Conservation (phyloP, 148 eudicot genomes). For the Vaccinium corymbosum region DNA sequence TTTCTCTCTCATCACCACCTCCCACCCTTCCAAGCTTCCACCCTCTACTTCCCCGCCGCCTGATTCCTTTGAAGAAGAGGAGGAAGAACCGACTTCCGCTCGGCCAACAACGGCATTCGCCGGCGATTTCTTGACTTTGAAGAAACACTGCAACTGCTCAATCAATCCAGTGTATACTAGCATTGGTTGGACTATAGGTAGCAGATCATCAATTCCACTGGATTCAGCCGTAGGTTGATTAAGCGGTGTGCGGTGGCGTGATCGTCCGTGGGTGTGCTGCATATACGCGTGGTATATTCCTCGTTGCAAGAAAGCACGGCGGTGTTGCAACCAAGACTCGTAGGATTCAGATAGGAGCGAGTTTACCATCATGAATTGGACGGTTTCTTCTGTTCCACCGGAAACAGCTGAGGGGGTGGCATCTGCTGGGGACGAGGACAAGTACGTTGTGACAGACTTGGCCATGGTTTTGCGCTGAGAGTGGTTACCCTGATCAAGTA, state of each 20-base stretch:
- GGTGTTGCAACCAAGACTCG: constrained; percentile 88
- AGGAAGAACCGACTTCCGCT: constrained; percentile 33
- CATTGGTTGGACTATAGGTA: constrained; percentile 81
- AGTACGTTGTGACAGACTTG: constrained; percentile 57
- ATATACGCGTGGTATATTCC: constrained; percentile 94
- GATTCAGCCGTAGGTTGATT: constrained; percentile 21
- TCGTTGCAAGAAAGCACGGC: constrained; percentile 76
- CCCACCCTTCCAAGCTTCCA: constrained; percentile 72
- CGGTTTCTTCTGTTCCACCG: constrained; percentile 78
- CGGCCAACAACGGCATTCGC: background rate
- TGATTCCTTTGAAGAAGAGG: constrained; percentile 33
- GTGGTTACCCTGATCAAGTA: constrained; percentile 67
- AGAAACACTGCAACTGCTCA: constrained; percentile 83
- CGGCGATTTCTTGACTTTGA: constrained; percentile 62
- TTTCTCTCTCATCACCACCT: constrained; percentile 77
- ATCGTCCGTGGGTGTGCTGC: constrained; percentile 66
- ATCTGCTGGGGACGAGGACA: constrained; percentile 57
- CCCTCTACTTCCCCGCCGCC: constrained; percentile 48
- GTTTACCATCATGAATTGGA: constrained; percentile 97
- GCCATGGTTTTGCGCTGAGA: constrained; percentile 74
- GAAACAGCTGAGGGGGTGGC: constrained; percentile 43
- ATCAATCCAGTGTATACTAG: constrained; percentile 90
- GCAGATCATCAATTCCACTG: constrained; percentile 41
- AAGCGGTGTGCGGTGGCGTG: constrained; percentile 41
- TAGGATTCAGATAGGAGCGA: constrained; percentile 89